Base-by-base conservation (phyloP, 2,329 filamentous ascomycete genomes). In the Alternaria burnsii region DNA sequence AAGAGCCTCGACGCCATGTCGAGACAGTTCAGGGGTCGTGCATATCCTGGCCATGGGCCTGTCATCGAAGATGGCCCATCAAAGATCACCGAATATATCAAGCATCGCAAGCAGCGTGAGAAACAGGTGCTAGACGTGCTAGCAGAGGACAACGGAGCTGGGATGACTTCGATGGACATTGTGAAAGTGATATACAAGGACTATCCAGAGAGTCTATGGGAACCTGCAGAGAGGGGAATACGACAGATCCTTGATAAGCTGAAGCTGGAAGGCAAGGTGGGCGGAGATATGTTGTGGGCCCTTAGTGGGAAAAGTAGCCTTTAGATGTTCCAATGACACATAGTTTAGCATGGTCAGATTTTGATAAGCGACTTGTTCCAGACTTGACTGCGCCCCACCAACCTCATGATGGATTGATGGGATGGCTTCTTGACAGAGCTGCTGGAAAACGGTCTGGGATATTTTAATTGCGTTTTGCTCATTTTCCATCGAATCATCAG, bases 101-200 rank as follows among this genome's bases (percentile, higher is more conserved):
- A 82, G 61, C 95, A 98, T 80, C 85, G 94, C 32, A 86, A 88
- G 71, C 86, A 91, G 80, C 86, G 95, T 22, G 94, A 98, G 78
- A 73, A 71, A 74, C 76, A 75, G 69, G 76, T 75, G 18, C 64
- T 78, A 34, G 77, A 79, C 43, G 76, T 80, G 16, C 41, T 76
- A 52, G 46, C 66, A 61, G 14, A 82, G 55, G 63, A 73, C 40
- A 68, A 67, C 51, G 48, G 74, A n/a, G 62, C 66, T 40, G 75
- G 77, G 3, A 93, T 90, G 91, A 87, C 86, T 7, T 84, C 88
- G 9, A 89, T 93, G 85, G 92, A 94, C 59, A 83, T 98, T 65
- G 94, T 97, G n/a, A 91, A 91, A 78, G 82, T 91, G 32, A 92
- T 99, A 34, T 99, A 99, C 76, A 85, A 84, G 54, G 89, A 92